These are phyloP conservation scores for Candolleomyces aberdarensis DNA, from an alignment of 768 basidiomycete genomes.

Conservation along the genomic window DNA sequence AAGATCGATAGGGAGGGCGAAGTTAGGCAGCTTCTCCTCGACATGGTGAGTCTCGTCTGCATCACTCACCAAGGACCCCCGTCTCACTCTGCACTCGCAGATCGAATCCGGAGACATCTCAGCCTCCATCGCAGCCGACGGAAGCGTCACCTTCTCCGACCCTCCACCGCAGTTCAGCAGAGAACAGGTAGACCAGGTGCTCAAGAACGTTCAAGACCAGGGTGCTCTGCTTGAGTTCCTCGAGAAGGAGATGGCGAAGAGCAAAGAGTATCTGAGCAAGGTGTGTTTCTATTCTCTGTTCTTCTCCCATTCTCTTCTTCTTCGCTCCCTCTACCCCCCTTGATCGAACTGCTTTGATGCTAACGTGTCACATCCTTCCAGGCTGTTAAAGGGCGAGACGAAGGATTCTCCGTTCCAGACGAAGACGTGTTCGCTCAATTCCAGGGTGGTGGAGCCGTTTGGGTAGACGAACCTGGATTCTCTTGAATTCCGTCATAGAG, in stretches of 20 bases:
- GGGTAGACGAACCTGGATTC: neutral
- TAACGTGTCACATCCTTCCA: too few species aligned
- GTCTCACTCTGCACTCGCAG: constrained; percentile 30
- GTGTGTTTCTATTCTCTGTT: constrained; percentile 17
- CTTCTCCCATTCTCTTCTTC: neutral
- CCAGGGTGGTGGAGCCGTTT: neutral
- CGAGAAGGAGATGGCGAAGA: constrained; percentile 56
- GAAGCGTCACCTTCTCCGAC: constrained; percentile 74
- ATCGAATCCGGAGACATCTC: constrained; percentile 69
- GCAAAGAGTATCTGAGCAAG: constrained; percentile 74
- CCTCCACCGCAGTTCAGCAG: constrained; percentile 56
- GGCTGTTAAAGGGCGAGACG: neutral
- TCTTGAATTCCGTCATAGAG: too few species aligned
- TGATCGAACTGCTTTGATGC: too few species aligned
- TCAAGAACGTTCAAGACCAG: constrained; percentile 56
- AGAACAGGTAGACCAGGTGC: constrained; percentile 56
- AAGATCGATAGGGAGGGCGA: constrained; percentile 51
- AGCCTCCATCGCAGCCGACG: constrained; percentile 63
- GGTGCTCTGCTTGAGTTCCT: constrained; percentile 42
- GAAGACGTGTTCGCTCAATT: neutral
- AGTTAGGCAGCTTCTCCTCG: constrained; percentile 57
- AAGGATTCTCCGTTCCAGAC: neutral
- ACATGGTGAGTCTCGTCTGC: constrained; percentile 53
- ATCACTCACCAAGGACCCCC: neutral
- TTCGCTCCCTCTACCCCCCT: neutral